Percentiles rank a stretch among this genome's conserved stretches.
Evolutionary conservation across 805 yeast genomes (phyloP).

Genomic region (Wickerhamomyces sydowiorum): DNA sequence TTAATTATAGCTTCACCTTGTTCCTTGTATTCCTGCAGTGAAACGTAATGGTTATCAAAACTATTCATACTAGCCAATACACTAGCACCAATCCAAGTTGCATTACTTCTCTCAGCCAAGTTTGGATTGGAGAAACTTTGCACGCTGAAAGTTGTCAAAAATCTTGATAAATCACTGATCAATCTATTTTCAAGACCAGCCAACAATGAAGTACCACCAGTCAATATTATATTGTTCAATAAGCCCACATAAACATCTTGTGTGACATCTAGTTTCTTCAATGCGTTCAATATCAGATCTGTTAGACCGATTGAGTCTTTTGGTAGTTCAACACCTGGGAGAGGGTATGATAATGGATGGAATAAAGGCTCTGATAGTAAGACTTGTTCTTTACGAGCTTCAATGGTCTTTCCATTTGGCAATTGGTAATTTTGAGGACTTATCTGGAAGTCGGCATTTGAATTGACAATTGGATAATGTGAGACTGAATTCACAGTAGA

Average conservation of each 20-base stretch:
- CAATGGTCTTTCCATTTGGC: slow-evolving; percentile 46
- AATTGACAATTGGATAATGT: slow-evolving; percentile 31
- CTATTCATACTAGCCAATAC: slow-evolving; percentile 73
- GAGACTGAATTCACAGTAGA: slow-evolving; percentile 33
- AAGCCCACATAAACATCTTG: slow-evolving; percentile 34
- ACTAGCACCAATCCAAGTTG: slow-evolving; percentile 80
- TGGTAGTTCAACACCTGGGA: slow-evolving; percentile 27
- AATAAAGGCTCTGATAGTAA: slow-evolving; percentile 64
- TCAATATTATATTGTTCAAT: slow-evolving; percentile 63
- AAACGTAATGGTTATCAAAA: slow-evolving; percentile 76
- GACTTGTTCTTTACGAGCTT: slow-evolving; percentile 47
- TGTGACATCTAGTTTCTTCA: slow-evolving; percentile 37
- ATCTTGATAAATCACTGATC: slow-evolving; percentile 51
- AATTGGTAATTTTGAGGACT: slow-evolving; percentile 47
- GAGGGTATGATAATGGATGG: slow-evolving; percentile 49
- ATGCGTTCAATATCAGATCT: slow-evolving; percentile 32
- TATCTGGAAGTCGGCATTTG: slow-evolving; percentile 27
- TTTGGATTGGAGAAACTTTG: slow-evolving; percentile 58
- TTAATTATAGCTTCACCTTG: slow-evolving; percentile 48
- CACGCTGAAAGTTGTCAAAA: slow-evolving; percentile 61
- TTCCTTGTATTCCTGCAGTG: slow-evolving; percentile 65
- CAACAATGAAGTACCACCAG: slow-evolving; percentile 68
- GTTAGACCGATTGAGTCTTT: slow-evolving; percentile 24
- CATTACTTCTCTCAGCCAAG: slow-evolving; percentile 55
- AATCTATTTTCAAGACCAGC: slow-evolving; percentile 67